Evolutionary conservation across 1,284 basidiomycete species (phyloP).

Genomic region (Austroboletus niveus): DNA sequence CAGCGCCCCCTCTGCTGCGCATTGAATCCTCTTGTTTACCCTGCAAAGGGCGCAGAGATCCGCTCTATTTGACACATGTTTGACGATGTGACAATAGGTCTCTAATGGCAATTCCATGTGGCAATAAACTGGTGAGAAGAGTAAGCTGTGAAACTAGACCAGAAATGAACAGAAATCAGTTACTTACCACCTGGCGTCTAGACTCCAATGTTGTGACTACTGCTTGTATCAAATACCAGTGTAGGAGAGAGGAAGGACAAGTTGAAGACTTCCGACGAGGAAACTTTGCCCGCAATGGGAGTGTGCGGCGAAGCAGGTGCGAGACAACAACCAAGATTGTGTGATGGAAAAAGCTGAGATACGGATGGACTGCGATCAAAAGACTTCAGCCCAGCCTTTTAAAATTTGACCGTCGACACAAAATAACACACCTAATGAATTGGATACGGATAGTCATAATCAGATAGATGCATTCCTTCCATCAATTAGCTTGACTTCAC

Average conservation of each 20-base stretch:
- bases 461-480: constrained; percentile 1
- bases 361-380: background rate
- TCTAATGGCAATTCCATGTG: constrained; percentile 59
- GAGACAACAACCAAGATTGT: background rate
- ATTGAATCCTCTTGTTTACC: constrained; percentile 53
- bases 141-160: background rate
- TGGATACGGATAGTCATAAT: constrained; percentile 16
- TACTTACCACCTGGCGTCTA: constrained; percentile 14
- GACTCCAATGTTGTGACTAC: background rate
- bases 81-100: constrained; percentile 54
- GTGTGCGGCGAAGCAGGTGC: background rate
- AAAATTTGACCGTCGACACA: constrained; percentile 5
- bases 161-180: background rate
- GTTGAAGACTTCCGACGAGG: background rate
- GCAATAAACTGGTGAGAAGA: constrained; percentile 7
- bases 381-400: constrained; percentile 13
- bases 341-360: constrained; percentile 6
- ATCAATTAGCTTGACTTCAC: constrained; percentile 4
- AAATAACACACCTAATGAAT: constrained; percentile 10
- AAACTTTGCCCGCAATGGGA: background rate
- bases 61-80: constrained; percentile 45
- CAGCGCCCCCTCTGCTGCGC: constrained; percentile 52
- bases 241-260: background rate
- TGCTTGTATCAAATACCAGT: background rate
- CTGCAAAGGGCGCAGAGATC: constrained; percentile 56